Evolutionary conservation across 495 filamentous ascomycete species (phyloP).

Genomic region (Neurospora sp.): DNA sequence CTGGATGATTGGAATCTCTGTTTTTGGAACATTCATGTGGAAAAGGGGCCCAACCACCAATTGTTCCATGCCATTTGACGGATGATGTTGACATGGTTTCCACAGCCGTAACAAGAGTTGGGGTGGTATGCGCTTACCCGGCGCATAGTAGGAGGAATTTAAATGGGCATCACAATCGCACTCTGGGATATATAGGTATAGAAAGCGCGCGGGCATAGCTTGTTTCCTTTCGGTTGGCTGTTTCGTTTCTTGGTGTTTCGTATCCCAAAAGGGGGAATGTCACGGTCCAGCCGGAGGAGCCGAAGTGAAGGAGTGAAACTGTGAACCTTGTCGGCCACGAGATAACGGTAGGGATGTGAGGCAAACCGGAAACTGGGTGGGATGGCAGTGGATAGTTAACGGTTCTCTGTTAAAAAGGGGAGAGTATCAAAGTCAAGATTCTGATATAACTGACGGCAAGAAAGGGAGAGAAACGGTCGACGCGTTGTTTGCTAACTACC

Average conservation of each 20-base stretch:
- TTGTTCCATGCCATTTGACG: neutral
- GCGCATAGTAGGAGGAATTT: neutral
- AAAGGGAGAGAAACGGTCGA: neutral
- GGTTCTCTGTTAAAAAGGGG: neutral
- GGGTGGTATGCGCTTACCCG: neutral
- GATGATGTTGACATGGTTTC: neutral
- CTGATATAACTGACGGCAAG: neutral
- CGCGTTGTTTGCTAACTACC: neutral
- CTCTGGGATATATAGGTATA: neutral
- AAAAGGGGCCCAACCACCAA: neutral
- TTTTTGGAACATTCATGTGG: neutral
- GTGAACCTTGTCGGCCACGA: neutral
- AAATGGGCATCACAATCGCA: neutral
- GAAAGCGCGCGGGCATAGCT: neutral
- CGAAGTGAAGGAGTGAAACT: neutral
- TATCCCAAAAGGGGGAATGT: neutral
- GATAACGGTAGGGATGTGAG: neutral
- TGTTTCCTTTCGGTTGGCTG: neutral
- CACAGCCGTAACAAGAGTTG: neutral
- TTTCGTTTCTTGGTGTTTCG: neutral
- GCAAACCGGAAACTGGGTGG: neutral
- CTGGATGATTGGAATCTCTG: neutral
- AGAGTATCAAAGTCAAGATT: neutral
- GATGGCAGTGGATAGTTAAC: neutral
- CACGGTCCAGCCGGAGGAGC: neutral